Base-by-base conservation (phyloP, 2,329 filamentous ascomycete genomes). In the Metarhizium brunneum region DNA sequence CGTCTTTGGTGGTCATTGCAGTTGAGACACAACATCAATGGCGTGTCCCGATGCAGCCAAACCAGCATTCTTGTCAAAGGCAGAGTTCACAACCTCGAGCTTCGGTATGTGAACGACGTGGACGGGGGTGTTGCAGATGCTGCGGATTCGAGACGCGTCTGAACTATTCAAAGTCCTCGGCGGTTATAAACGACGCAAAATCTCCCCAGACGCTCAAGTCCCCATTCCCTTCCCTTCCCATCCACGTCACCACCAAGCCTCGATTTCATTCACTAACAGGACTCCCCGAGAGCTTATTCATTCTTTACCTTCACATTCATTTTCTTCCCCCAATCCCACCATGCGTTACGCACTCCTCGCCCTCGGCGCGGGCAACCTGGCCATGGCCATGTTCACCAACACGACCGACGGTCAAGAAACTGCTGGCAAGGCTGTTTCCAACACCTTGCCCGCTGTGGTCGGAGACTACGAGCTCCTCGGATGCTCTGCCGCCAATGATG, bases 311-410 rank as follows among this genome's bases (percentile, higher is more conserved):
- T 35, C 32, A 11, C 54, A 51, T 52, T 18, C 32, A 52, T 52
- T 20, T 60, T 66, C 54, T 50, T 54, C n/a, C 18, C 35, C 25
- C 11, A 58, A 25, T 25, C n/a, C 5, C 61, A 65, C 58, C 32
- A 71, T 71, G 69, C 68, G 65, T 60, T 68, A 61, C 59, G 60
- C 66, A 50, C 50, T 61, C 54, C 48, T 70, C 45, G 54, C 65
- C 59, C 57, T 69, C 8, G 68, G 66, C 62, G 64, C 64, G 57
- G 63, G 63, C 63, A 64, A 67, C 45, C 47, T 67, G 57, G 67
- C 60, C 55, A 52, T 64, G 50, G 69, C 68, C 53, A 59, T 60
- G 52, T 56, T 58, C 32, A 10, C 43, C 14, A 58, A 60, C 51
- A 40, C 56, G 16, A 58, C 56, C 16, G 42, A 29, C n/a, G 18